Evolutionary conservation across 2,329 filamentous ascomycete genomes (phyloP), one percentile per base, ranked within the genome.

Genomic region (Cladophialophora chaetospira): DNA sequence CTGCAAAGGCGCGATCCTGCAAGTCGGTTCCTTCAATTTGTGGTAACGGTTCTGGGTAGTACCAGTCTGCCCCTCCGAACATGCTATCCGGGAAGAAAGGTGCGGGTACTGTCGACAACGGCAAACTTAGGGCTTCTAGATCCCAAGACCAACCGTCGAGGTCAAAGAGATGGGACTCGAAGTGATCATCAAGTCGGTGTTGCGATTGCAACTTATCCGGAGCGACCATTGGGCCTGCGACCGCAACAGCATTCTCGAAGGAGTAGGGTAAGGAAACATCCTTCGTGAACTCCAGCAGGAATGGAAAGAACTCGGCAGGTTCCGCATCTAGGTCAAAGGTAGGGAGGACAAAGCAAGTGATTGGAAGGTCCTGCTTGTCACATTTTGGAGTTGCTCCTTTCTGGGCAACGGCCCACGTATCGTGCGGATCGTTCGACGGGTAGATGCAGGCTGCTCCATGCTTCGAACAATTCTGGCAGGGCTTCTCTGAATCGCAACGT

Each of bases 261-360:
- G 52, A 45, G 13, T 49, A 31, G 13, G 42, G 42, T 11, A 55
- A 21, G 8, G 42, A 42, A 15, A 55, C 15, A 13, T 46, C 43
- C 15, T 36, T 55, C 5, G 43, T 55, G 21, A 55, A 55, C 11
- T 48, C 28, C 21, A 46, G 11, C n/a, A 55, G 42, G 33, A 55
- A 55, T 2, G 40, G 40, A 25, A 55, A 48, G 8, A 26, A 47
- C 15, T 21, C 17, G 17, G 52, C 44, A 13, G 52, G 52, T 29
- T 44, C 40, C 19, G 38, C 13, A 11, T 44, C 38, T 15, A 46
- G 11, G 15, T 19, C 42, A 13, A 45, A 46, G 2, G 17, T 8
- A 0, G 35, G 33, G 23, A 51, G 35, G 3, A 31, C 5, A 8
- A 8, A 11, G 17, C 25, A 42, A 10, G 48, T n/a, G 5, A 25